phyloP scores from a whole-genome alignment of 345 rosid genomes.

The Luvunga scandens region DNA sequence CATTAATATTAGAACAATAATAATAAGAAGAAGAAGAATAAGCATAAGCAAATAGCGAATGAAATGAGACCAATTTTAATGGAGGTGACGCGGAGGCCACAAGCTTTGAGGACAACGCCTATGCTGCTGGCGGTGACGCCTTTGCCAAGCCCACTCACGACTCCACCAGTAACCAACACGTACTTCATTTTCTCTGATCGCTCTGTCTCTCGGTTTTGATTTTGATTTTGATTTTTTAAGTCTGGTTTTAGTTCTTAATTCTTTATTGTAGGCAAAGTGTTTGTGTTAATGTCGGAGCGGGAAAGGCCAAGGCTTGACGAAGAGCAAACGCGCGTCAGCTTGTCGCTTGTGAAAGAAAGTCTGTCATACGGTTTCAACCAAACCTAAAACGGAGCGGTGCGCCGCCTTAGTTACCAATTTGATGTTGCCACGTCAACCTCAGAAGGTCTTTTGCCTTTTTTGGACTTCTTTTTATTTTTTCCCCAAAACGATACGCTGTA shows the following conservation, averaged over 20 bases:
- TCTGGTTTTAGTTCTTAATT: not conserved
- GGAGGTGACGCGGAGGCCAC: constrained; percentile 96
- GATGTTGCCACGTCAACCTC: not conserved
- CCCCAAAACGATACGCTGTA: too few relatives aligned
- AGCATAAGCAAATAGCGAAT: not conserved
- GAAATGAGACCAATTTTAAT: constrained; percentile 69
- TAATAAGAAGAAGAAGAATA: not conserved
- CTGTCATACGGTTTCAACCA: not conserved
- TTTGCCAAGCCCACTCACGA: constrained; percentile 96
- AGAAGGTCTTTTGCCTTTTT: too few relatives aligned
- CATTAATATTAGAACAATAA: not conserved
- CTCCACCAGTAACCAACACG: constrained; percentile 93
- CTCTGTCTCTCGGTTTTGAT: not conserved
- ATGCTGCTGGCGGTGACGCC: constrained; percentile 97
- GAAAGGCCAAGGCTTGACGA: not conserved
- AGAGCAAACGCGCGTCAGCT: not conserved
- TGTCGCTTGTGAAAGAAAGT: not conserved
- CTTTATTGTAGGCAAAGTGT: constrained; percentile 32
- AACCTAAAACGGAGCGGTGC: not conserved
- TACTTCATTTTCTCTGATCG: constrained; percentile 58
- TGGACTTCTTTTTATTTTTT: too few relatives aligned
- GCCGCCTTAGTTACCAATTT: not conserved
- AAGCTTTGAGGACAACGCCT: constrained; percentile 93
- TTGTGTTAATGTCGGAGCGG: constrained; percentile 48
- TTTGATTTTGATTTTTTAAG: not conserved